Base-by-base conservation (phyloP, 2,329 filamentous ascomycete genomes). In the Keithomyces neogunnii region DNA sequence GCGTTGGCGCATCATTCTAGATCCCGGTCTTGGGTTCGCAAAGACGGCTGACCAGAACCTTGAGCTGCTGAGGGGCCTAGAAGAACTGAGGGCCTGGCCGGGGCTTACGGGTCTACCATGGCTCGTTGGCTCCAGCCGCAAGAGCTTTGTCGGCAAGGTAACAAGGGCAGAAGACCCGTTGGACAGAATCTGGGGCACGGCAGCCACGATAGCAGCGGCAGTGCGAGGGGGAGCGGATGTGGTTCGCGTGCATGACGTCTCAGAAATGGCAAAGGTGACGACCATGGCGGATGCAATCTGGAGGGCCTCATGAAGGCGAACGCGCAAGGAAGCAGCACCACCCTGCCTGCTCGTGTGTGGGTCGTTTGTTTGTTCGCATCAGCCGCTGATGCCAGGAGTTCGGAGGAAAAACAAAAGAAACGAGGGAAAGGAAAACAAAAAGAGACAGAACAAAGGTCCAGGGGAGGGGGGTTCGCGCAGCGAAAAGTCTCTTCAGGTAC, bases 261-360 rank as follows among this genome's bases (percentile, higher is more conserved):
- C 74, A 51, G 88, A 93, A 73, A 97, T 97, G 92, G 75, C 71
- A 40, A 79, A 89, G 68, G 90, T 96, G 33, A 83, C 82, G 1
- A 86, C 80, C 64, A 92, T 97, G 84, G 82, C 89, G 7, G 92
- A 97, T 77, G 91, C 90, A n/a, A 90, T 96, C 50, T 95, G 88
- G 81, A 77, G 88, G 59, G 30, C 43, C 33, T 48, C 30, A 19
- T 50, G 47, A 54, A 47, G 13, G 46, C 28, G 26, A 28, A 36
- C 26, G 31, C 31, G 28, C 33, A 33, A 13, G 38, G n/a, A 6
- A 19, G n/a, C 26, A 13, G n/a, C 5, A 13, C 5, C 26, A 26
- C 30, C 11, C 10, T 26, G 29, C 31, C n/a, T 33, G 35, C 31
- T 32, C 33, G 42, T 49, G 45, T 45, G 43, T 44, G 39, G 31